Conservation (phyloP, 768 basidiomycete genomes). For the Psilocybe sp. region DNA sequence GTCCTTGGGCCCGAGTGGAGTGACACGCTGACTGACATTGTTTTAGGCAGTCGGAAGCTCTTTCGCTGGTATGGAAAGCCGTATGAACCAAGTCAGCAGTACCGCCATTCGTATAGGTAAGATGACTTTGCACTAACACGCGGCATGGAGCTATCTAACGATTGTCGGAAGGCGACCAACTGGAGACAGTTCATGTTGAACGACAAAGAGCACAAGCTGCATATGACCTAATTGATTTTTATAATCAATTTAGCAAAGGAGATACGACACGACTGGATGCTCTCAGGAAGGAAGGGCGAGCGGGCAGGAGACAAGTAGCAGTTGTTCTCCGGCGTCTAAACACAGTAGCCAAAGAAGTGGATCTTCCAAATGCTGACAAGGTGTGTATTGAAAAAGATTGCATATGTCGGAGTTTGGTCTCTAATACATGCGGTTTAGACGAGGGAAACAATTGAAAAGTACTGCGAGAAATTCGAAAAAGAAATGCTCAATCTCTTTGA, state of each 20-base stretch:
- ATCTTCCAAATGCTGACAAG: constrained; percentile 78
- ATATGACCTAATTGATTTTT: constrained; percentile 89
- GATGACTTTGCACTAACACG: constrained; percentile 12
- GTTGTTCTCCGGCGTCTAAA: constrained; percentile 81
- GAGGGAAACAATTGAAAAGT: constrained; percentile 89
- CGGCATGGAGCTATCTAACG: neutral
- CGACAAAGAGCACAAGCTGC: constrained; percentile 93
- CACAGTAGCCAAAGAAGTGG: constrained; percentile 91
- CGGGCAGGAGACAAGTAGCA: constrained; percentile 86
- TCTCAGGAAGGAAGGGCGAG: constrained; percentile 83
- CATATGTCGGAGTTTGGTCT: neutral
- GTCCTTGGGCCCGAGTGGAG: constrained; percentile 4
- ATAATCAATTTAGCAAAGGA: constrained; percentile 85
- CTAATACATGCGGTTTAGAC: constrained; percentile 45
- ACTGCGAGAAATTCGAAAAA: constrained; percentile 98
- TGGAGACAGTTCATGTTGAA: constrained; percentile 91
- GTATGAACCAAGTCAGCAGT: constrained; percentile 90
- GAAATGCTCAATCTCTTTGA: constrained; percentile 97
- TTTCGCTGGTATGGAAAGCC: constrained; percentile 85
- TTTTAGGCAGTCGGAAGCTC: constrained; percentile 80
- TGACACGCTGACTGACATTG: neutral
- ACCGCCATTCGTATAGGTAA: constrained; percentile 92
- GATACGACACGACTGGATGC: constrained; percentile 74
- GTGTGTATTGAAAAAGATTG: constrained; percentile 33
- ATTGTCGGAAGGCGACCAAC: constrained; percentile 77